Evolutionary conservation across 169 alveolate genomes (phyloP), one percentile per base, ranked within the genome.

Genomic region (Amoebophrya sp.): DNA sequence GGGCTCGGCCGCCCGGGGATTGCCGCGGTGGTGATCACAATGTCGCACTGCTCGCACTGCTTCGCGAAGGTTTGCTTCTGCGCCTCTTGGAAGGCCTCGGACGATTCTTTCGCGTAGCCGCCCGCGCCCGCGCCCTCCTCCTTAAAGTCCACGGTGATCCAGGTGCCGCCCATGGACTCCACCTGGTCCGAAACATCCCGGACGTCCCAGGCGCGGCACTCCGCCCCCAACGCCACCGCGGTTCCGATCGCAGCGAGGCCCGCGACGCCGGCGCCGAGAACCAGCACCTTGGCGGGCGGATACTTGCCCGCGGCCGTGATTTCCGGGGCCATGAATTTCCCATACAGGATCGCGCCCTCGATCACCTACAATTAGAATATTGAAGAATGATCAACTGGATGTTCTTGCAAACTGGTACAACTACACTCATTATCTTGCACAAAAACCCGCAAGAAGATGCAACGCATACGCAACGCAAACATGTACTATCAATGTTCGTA

Each of bases 211-310:
- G 97, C 96, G 93, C 95, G 95, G 40, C 96, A 98, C 77, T 94
- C 95, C 25, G 98, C 97, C 32, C 98, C 98, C 92, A 97, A 93
- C 40, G 95, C 94, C 92, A 94, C 95, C 39, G 98, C 97, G 32
- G 97, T 96, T 33, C 97, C 97, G 93, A 96, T 96, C 40, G 98
- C 97, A 53, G 96, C 96, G 53, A 96, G 94, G 12, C 99, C 99
- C 39, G 99, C 99, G 25, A 97, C 99, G 32, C 99, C 99, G n/a
- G 98, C 99, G 89, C 99, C 98, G 47, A 97, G 94, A 35, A 97
- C 97, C 89, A 97, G 90, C 77, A 97, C 98, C 89, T 95, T 96
- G 33, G 98, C 97, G 10, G 98, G 98, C 91, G 97, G 97, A 41
- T 95, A 94, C 91, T 94, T 95, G 35, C 98, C 99, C 18, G 98